Evolutionary conservation across 805 yeast genomes (phyloP), one percentile per base, ranked within the genome.

Genomic region (Starmerella bacillaris): DNA sequence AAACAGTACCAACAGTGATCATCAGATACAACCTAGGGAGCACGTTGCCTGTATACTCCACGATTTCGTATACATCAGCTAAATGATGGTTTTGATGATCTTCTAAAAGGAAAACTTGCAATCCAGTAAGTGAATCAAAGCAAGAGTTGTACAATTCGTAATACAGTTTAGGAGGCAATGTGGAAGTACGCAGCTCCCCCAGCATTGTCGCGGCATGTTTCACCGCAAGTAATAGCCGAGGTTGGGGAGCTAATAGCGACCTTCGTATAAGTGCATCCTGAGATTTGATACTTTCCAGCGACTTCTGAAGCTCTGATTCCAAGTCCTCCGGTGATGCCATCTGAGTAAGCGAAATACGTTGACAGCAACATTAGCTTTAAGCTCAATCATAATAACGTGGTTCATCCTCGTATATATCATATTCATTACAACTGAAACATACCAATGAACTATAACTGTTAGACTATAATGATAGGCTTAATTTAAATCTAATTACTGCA

Each of bases 1-100:
- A 83, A 3, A 80, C 82, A 1, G 92, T 72, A 6, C 98, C 98
- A 12, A 89, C 86, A 2, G 92, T 86, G 29, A 89, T 77, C 95
- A 89, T 82, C 57, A 89, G 63, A 53, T 89, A 89, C 37, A 89
- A 60, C 38, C 98, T 66, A 2, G 98, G 98, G 12, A 89, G 65
- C 18, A 89, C 78, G 52, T 82, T 86, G 1, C 95, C 62, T 1
- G 93, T 82, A 51, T 89, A 89, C 55, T 89, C 96, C 4, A 86
- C 95, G 53, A 84, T 63, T 49, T 86, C 96, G 53, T 89, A 89
- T 35, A 89, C 64, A 52, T 89, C 96, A 0, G 92, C 79, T 36
- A 89, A 58, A 51, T 77, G 80, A 47, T 72, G 72, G 36, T 67
- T 64, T 9, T 74, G 72, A 50, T 80, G 84, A 37, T 68, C 68